These are phyloP conservation scores for Cylindrotheca closterium DNA, from an alignment of 108 stramenopile genomes.

Conservation along the genomic window DNA sequence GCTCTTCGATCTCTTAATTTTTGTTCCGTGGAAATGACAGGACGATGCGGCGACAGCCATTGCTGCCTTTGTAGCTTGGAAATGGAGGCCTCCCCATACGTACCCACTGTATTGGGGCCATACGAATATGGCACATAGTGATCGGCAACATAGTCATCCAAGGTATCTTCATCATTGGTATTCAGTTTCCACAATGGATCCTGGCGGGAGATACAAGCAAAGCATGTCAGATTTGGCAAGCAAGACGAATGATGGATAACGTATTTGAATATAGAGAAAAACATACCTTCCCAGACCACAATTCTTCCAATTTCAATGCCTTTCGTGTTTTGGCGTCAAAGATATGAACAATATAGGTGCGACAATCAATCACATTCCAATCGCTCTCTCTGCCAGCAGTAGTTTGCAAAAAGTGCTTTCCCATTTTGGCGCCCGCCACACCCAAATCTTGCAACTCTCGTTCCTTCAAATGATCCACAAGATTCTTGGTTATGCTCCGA, in stretches of 20 bases:
- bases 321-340: constrained; percentile 50
- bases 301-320: constrained; percentile 60
- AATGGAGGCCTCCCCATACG: background rate
- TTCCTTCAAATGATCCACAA: constrained; percentile 69
- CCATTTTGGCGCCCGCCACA: constrained; percentile 67
- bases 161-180: constrained; percentile 51
- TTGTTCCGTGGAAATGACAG: constrained; percentile 11
- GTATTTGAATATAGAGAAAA: background rate
- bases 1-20: constrained; percentile 23
- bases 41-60: constrained; percentile 18
- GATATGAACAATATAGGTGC: constrained; percentile 80
- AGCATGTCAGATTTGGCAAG: too few relatives aligned
- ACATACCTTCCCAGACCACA: constrained; percentile 59
- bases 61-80: constrained; percentile 17
- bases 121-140: constrained; percentile 63
- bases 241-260: too few relatives aligned
- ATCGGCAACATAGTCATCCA: constrained; percentile 69
- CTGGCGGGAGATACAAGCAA: too few relatives aligned
- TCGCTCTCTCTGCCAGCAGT: constrained; percentile 24
- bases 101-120: constrained; percentile 4
- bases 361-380: constrained; percentile 84
- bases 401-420: constrained; percentile 16
- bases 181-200: constrained; percentile 55
- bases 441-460: constrained; percentile 67
- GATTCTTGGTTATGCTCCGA: constrained; percentile 48